Base-by-base conservation (phyloP, 129 eudicot genomes). In the Flaveria brownii region DNA sequence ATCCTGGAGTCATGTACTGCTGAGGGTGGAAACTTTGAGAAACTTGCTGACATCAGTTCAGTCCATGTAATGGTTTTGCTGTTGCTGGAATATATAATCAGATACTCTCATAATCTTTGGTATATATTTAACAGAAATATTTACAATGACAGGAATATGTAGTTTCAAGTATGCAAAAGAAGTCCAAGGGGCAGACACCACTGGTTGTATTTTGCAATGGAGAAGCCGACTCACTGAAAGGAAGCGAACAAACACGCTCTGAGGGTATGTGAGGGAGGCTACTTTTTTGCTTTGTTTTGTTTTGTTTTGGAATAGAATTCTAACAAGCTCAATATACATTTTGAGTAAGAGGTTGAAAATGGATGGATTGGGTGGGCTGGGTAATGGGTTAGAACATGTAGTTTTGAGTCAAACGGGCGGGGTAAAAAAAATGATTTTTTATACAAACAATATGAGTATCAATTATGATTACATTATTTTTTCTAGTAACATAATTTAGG, bases 1-100 rank as follows among this genome's bases (percentile, higher is more conserved):
- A 68, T 87, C n/a, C 68, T 82, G 79, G 96, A 87, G 36, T 87
- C 96, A 5, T 93, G 98, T 72, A 82, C 92, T 39, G 80, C 85
- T 1, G 88, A 88, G 22, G 89, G 90, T 83, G 88, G 83, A 67
- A 78, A 84, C 69, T 82, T 81, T 71, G 84, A 81, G 54, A 94
- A 86, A 77, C 85, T 94, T 73, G 74, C 86, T 9, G 90, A 91
- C 78, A 50, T 87, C 66, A 51, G 82, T 72, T 84, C 96, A 16
- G 85, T 94, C 18, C 80, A 91, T 71, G 98, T 91, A 85, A 78
- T 72, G 33, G 30, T 15, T 63, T 64, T 72, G 30, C 9, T 57
- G 30, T 71, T 70, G 30, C 18, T 54, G 16, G 75, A 42, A 22
- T 28, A 46, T 76, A 68, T 42, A 74, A 43, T 81, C 15, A 8